Conservation (phyloP, 2,329 filamentous ascomycete species). For the Calonectria crousiana region DNA sequence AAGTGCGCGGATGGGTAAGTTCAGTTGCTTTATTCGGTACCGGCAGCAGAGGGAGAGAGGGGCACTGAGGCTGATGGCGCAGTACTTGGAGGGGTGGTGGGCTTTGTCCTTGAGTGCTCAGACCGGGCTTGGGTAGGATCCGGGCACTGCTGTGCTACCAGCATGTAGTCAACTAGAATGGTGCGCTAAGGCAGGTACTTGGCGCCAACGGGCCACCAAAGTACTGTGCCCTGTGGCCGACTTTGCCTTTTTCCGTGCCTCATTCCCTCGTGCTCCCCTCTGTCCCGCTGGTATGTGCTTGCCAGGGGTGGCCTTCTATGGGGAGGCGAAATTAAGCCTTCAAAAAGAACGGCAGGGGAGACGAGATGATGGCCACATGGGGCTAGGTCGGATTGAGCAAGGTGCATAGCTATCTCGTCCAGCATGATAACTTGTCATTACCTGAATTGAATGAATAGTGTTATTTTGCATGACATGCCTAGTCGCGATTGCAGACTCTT, state of each 20-base stretch:
- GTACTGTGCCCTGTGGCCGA: background rate
- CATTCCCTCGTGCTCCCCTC: background rate
- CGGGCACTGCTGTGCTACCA: background rate
- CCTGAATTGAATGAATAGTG: slow-evolving; percentile 5
- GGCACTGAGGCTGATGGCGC: slow-evolving; percentile 14
- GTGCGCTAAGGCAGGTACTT: slow-evolving; percentile 43
- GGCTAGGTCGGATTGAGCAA: slow-evolving; percentile 5
- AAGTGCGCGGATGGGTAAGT: background rate
- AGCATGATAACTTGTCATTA: slow-evolving; percentile 2
- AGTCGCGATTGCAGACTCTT: background rate
- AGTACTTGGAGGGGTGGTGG: slow-evolving; percentile 19
- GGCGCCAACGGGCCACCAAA: slow-evolving; percentile 7
- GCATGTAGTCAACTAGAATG: background rate
- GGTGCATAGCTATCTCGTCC: background rate
- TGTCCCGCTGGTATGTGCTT: slow-evolving; percentile 14
- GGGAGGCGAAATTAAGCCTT: slow-evolving; percentile 39
- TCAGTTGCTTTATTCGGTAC: slow-evolving; percentile 2
- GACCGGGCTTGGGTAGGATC: slow-evolving; percentile 1
- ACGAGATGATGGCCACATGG: slow-evolving; percentile 14
- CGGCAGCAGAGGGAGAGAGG: background rate
- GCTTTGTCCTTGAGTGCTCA: background rate
- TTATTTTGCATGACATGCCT: background rate
- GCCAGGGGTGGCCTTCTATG: slow-evolving; percentile 10
- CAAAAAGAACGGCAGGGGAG: slow-evolving; percentile 18
- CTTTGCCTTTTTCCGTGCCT: slow-evolving; percentile 10